Base-by-base conservation (phyloP, 2,329 filamentous ascomycete genomes). In the Stagonosporopsis chrysanthemi region DNA sequence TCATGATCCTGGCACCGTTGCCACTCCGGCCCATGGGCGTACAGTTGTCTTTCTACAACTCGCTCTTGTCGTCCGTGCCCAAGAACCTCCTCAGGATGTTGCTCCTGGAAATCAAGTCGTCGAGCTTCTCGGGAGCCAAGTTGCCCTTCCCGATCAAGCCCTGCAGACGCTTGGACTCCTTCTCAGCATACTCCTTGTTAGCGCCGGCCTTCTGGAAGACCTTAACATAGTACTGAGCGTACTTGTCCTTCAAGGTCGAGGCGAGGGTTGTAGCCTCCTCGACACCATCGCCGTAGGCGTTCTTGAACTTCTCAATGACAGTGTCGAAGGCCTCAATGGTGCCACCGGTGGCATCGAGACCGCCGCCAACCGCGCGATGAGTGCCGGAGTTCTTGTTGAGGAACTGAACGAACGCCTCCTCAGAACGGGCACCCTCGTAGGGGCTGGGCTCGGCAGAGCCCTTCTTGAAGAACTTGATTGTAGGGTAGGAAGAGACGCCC, bases 381-480 rank as follows among this genome's bases (percentile, higher is more conserved):
- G 93, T 96, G 66, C 92, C 93, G 14, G 92, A 85, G 81, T 97
- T 90, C 68, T 88, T 83, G 83, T 99, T 99, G 79, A 99, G 75
- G 81, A 90, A 99, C 4, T 84, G 77, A 66, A 98, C 77, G 39
- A 99, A 82, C 64, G 88, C 90, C 43, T 85, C 82, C 82, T 97
- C 92, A 46, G 82, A 82, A 65, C 95, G 93, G 61, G 85, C 90
- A 60, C 90, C 89, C 51, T 83, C 80, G 84, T 97, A 99, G 42
- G 82, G 74, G 68, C 88, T 84, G 42, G 87, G 78, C 72, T 90
- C 87, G 63, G 85, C 90, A 73, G 88, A 90, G 68, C 92, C 93
- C 77, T 90, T 90, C 67, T 92, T 86, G 86, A 97, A 99, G 86
- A 89, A 99, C 82, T 97, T 97, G 83, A 99, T 97, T 62, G 95